A percentile compares a stretch with the other conserved stretches of the same genome.
Conservation (phyloP, 495 filamentous ascomycete genomes). For the Penicillium longicatenatum region DNA sequence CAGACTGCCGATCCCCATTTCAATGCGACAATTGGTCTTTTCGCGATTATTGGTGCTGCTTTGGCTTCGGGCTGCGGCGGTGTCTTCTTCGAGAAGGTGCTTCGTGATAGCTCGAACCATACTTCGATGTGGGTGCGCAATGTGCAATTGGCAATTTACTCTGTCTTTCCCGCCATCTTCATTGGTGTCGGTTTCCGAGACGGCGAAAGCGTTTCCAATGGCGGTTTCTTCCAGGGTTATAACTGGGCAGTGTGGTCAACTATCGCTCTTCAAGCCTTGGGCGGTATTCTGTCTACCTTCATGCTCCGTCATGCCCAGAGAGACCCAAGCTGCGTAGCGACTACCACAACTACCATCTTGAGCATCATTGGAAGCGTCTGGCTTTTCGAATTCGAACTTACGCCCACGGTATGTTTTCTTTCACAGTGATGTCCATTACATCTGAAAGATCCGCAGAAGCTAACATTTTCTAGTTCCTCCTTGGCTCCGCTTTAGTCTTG, state of each 20-base stretch:
- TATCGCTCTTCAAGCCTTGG: conserved; percentile 77
- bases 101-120: conserved; percentile 73
- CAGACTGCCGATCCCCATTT: conserved; percentile 62
- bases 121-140: conserved; percentile 90
- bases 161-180: conserved; percentile 81
- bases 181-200: conserved; percentile 86
- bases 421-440: neutral
- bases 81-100: conserved; percentile 92
- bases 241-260: conserved; percentile 88
- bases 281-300: conserved; percentile 80
- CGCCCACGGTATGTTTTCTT: conserved; percentile 60
- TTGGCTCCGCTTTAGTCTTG: conserved; percentile 77
- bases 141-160: conserved; percentile 90
- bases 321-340: conserved; percentile 84
- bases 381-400: conserved; percentile 80
- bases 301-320: conserved; percentile 74
- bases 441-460: conserved; percentile 2
- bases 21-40: conserved; percentile 75
- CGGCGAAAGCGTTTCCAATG: conserved; percentile 75
- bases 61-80: conserved; percentile 80
- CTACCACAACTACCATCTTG: conserved; percentile 83
- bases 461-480: conserved; percentile 65
- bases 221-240: conserved; percentile 93
- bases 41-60: conserved; percentile 74
- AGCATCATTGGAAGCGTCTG: conserved; percentile 81